phyloP scores from a whole-genome alignment of 2,329 filamentous ascomycete species.

The Nemania sp. region DNA sequence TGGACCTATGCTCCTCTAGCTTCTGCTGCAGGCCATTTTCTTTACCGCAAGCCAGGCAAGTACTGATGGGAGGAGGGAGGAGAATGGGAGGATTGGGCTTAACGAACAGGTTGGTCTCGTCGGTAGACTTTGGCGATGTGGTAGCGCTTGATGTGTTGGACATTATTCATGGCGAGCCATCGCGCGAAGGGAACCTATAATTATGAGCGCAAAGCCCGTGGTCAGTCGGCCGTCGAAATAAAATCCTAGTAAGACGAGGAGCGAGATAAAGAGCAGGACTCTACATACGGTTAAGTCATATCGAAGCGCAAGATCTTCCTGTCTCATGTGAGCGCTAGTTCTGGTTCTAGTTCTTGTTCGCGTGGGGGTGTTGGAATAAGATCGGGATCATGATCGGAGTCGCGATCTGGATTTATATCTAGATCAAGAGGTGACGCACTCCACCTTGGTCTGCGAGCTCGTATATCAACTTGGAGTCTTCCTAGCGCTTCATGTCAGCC shows the following conservation, averaged over 20 bases:
- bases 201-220: too few relatives aligned
- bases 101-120: slow-evolving; percentile 67
- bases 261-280: background rate
- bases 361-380: too few relatives aligned
- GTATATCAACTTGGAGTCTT: slow-evolving; percentile 66
- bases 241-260: too few relatives aligned
- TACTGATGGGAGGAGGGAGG: background rate
- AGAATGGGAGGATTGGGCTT: background rate
- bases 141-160: slow-evolving; percentile 74
- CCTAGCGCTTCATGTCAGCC: slow-evolving; percentile 12
- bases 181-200: slow-evolving; percentile 67
- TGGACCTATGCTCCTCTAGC: background rate
- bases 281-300: slow-evolving; percentile 70
- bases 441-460: slow-evolving; percentile 83
- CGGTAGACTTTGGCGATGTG: slow-evolving; percentile 81
- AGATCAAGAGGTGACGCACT: too few relatives aligned
- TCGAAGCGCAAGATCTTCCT: slow-evolving; percentile 74
- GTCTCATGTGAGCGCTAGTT: background rate
- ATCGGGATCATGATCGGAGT: background rate
- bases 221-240: background rate
- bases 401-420: too few relatives aligned
- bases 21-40: too few relatives aligned
- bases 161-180: slow-evolving; percentile 75
- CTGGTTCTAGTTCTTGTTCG: too few relatives aligned
- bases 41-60: background rate